A percentile compares a stretch with the other conserved stretches of the same genome.
phyloP scores from a whole-genome alignment of 2,329 filamentous ascomycete genomes.

The Zelopaecilomyces penicillatus region DNA sequence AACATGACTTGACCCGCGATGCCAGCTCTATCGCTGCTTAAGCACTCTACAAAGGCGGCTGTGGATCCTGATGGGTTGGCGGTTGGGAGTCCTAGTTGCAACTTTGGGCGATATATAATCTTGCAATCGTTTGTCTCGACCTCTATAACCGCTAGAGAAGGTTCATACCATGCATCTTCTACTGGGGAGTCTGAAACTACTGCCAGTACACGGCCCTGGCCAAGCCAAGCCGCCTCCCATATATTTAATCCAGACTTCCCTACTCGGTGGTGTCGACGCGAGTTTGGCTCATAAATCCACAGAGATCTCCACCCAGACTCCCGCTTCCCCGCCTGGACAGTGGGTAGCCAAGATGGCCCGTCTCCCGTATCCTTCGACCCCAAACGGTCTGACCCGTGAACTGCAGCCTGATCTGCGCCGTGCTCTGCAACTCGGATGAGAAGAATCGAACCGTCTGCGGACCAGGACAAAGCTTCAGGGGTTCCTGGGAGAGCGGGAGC shows the following conservation, averaged over 20 bases:
- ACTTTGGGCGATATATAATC: neutral
- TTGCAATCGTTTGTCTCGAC: neutral
- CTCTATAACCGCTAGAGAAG: neutral
- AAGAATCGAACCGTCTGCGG: neutral
- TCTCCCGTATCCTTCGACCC: neutral
- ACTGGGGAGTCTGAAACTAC: neutral
- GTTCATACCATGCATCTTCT: slow-evolving; percentile 1
- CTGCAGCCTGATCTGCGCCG: slow-evolving; percentile 1
- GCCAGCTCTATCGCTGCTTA: neutral
- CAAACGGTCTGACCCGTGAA: neutral
- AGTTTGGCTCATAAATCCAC: neutral
- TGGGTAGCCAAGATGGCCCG: neutral
- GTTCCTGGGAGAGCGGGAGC: neutral
- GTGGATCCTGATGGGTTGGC: neutral
- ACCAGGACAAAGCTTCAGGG: neutral
- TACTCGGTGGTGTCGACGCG: neutral
- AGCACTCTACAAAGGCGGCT: neutral
- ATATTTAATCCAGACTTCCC: neutral
- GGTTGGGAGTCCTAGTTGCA: neutral
- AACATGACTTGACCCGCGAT: neutral
- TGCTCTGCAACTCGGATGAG: neutral
- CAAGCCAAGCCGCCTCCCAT: neutral
- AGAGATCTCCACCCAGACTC: neutral
- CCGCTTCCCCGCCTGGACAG: neutral
- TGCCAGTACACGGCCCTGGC: neutral